These are phyloP conservation scores for Veloboletus limbatus DNA, from an alignment of 1,284 basidiomycete genomes.

Conservation along the genomic window DNA sequence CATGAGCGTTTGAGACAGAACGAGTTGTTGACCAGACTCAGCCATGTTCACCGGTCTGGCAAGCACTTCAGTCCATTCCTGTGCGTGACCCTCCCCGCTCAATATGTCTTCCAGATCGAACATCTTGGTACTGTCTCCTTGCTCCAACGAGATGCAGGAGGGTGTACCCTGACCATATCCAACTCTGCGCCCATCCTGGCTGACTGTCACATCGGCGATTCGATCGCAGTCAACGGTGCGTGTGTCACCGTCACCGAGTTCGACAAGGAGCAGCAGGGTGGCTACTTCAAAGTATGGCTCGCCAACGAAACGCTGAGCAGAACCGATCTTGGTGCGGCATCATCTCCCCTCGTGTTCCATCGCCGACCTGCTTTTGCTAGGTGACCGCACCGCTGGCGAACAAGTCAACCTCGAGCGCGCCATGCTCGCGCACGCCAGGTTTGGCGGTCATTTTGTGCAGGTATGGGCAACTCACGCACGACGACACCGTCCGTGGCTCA, in stretches of 20 bases:
- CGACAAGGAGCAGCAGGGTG: slow-evolving; percentile 53
- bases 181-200: slow-evolving; percentile 72
- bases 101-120: slow-evolving; percentile 57
- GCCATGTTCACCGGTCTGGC: slow-evolving; percentile 70
- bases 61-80: slow-evolving; percentile 27
- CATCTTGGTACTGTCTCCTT: slow-evolving; percentile 71
- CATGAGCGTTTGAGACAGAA: slow-evolving; percentile 19
- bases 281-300: slow-evolving; percentile 91
- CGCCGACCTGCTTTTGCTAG: slow-evolving; percentile 38
- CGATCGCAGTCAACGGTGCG: slow-evolving; percentile 79
- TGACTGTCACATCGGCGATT: slow-evolving; percentile 95
- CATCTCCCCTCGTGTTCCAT: slow-evolving; percentile 1
- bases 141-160: slow-evolving; percentile 63
- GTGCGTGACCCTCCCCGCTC: neutral
- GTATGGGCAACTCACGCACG: no score
- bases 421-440: slow-evolving; percentile 88
- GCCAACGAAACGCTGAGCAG: slow-evolving; percentile 93
- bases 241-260: slow-evolving; percentile 93
- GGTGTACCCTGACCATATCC: slow-evolving; percentile 83
- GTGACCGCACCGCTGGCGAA: slow-evolving; percentile 77
- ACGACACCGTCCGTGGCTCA: no score
- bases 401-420: slow-evolving; percentile 93
- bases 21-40: neutral
- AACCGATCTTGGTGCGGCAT: slow-evolving; percentile 82
- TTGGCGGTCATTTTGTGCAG: slow-evolving; percentile 98